These are phyloP conservation scores for Abelmoschus esculentus DNA, from an alignment of 345 rosid species.

Conservation along the genomic window DNA sequence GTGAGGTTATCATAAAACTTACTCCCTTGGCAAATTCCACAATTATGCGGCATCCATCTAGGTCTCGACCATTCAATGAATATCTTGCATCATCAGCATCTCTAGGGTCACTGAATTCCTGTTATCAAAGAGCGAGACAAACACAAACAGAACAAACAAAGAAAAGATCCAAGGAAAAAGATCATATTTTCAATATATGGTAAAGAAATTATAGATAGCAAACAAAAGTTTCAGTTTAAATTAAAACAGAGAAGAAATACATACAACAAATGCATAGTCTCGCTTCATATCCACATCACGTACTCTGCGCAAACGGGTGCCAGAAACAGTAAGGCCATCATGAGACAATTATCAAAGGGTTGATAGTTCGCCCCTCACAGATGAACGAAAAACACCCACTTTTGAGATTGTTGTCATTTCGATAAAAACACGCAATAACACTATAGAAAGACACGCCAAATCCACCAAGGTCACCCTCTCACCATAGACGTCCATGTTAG, in stretches of 20 bases:
- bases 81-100: too few species aligned
- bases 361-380: constrained; percentile 28
- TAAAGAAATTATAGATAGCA: background rate
- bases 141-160: background rate
- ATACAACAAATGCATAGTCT: constrained; percentile 1
- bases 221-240: background rate
- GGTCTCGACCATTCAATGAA: too few species aligned
- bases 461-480: too few species aligned
- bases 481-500: constrained; percentile 47
- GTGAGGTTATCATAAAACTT: too few species aligned
- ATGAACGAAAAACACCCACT: constrained; percentile 84
- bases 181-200: constrained; percentile 21
- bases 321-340: too few species aligned
- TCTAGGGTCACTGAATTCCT: too few species aligned
- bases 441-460: constrained; percentile 65
- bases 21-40: too few species aligned
- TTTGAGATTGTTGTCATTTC: constrained; percentile 71
- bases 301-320: too few species aligned
- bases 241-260: constrained; percentile 22
- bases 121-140: too few species aligned
- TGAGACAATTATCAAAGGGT: too few species aligned
- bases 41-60: too few species aligned
- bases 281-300: too few species aligned
- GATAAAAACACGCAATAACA: constrained; percentile 69
- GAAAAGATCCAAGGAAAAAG: constrained; percentile 6